Conservation (phyloP, 129 eudicot species). For the Arctium lappa region DNA sequence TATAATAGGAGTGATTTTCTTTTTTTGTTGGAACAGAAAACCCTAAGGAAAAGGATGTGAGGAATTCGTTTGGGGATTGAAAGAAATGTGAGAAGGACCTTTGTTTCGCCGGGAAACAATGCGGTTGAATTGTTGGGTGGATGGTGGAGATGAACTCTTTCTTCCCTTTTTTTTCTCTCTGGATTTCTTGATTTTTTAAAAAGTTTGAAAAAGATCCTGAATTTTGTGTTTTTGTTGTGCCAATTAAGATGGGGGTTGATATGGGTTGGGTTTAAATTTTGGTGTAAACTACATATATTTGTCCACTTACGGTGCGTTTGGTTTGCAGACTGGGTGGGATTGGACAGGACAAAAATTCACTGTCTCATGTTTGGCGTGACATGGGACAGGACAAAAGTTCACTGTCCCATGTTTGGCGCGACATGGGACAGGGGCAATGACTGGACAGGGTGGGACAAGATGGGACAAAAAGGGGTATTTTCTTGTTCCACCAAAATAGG, state of each 20-base stretch:
- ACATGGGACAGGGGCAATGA: too few relatives aligned
- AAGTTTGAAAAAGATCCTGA: slow-evolving; percentile 7
- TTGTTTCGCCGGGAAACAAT: slow-evolving; percentile 55
- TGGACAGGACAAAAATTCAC: too few relatives aligned
- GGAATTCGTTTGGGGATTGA: slow-evolving; percentile 4
- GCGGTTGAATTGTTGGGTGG: slow-evolving; percentile 69
- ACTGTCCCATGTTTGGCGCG: too few relatives aligned
- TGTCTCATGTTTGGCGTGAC: too few relatives aligned
- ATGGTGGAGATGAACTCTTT: slow-evolving; percentile 37
- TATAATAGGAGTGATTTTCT: slow-evolving; percentile 6
- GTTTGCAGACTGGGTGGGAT: too few relatives aligned
- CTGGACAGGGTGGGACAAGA: too few relatives aligned
- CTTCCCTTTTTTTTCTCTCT: slow-evolving; percentile 11
- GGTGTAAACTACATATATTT: slow-evolving; percentile 15
- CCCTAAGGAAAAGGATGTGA: slow-evolving; percentile 10
- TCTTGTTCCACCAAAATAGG: too few relatives aligned
- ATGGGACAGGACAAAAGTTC: too few relatives aligned
- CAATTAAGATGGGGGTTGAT: slow-evolving; percentile 18
- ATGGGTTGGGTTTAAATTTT: slow-evolving; percentile 3
- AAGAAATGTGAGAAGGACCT: slow-evolving; percentile 12
- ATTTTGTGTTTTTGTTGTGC: slow-evolving; percentile 26
- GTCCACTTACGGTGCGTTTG: too few relatives aligned
- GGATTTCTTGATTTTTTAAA: slow-evolving; percentile 22
- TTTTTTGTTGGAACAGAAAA: slow-evolving; percentile 10
- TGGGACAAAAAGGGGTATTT: too few relatives aligned